Evolutionary conservation across 2,329 filamentous ascomycete genomes (phyloP).

Genomic region (Immersiporthe knoxdaviesiana): DNA sequence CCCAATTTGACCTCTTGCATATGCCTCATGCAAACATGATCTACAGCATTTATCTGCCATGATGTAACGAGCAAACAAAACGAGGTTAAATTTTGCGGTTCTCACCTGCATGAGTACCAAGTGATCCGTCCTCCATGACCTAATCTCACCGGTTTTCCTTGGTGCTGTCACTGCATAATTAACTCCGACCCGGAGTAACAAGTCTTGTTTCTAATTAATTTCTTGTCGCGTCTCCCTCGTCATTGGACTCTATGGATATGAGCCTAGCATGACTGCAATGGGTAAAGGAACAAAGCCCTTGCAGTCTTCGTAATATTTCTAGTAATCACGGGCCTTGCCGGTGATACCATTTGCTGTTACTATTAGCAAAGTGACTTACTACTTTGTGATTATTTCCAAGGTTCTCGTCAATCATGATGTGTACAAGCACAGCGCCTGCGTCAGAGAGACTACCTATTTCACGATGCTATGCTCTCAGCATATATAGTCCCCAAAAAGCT

Average conservation of each 20-base stretch:
- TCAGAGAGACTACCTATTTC: too few species aligned
- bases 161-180: neutral
- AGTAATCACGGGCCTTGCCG: neutral
- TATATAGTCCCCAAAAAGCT: too few species aligned
- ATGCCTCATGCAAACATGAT: neutral
- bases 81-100: neutral
- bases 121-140: too few species aligned
- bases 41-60: neutral
- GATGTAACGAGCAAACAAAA: neutral
- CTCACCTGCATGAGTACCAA: neutral
- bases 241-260: neutral
- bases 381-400: too few species aligned
- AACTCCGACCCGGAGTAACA: neutral
- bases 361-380: too few species aligned
- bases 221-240: neutral
- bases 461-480: too few species aligned
- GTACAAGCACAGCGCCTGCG: too few species aligned
- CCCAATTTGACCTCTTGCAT: neutral
- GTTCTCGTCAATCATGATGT: too few species aligned
- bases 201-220: too few species aligned
- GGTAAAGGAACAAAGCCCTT: neutral
- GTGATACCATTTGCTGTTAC: neutral
- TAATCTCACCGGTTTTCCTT: neutral
- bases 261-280: neutral
- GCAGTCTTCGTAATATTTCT: neutral